A percentile compares a stretch with the other conserved stretches of the same genome.
These are phyloP conservation scores for Vaccinium macrocarpon DNA, from an alignment of 148 eudicot species.

Conservation along the genomic window DNA sequence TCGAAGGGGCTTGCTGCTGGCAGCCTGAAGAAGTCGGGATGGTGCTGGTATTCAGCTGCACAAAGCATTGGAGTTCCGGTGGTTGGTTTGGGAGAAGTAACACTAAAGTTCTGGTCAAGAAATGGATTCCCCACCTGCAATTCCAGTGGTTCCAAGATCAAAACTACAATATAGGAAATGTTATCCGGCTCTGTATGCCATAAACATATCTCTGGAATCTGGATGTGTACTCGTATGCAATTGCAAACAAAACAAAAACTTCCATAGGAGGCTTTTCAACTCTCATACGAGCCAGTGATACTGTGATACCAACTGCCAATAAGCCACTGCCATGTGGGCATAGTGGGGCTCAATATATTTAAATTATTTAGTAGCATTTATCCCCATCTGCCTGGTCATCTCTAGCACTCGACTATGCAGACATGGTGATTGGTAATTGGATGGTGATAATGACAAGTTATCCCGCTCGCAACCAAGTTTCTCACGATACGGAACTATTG, in stretches of 20 bases:
- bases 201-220: not conserved
- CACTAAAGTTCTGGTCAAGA: slow-evolving; percentile 24
- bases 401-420: not conserved
- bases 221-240: not conserved
- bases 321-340: not conserved
- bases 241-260: not conserved
- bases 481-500: not conserved
- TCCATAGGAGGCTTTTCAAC: not conserved
- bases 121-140: slow-evolving; percentile 54
- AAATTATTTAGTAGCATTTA: not conserved
- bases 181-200: not conserved
- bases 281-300: no score
- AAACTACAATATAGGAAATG: not conserved
- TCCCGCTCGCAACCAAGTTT: not conserved
- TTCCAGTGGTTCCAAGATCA: not conserved
- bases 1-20: slow-evolving; percentile 54
- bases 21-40: slow-evolving; percentile 37
- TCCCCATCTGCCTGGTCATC: no score
- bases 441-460: not conserved
- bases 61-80: slow-evolving; percentile 29
- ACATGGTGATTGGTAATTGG: not conserved
- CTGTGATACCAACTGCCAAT: not conserved
- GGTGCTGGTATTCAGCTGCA: slow-evolving; percentile 36
- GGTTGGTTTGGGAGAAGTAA: slow-evolving; percentile 11
- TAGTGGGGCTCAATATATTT: not conserved